Conservation (phyloP, 1,284 basidiomycete genomes). For the Stereum hirsutum region DNA sequence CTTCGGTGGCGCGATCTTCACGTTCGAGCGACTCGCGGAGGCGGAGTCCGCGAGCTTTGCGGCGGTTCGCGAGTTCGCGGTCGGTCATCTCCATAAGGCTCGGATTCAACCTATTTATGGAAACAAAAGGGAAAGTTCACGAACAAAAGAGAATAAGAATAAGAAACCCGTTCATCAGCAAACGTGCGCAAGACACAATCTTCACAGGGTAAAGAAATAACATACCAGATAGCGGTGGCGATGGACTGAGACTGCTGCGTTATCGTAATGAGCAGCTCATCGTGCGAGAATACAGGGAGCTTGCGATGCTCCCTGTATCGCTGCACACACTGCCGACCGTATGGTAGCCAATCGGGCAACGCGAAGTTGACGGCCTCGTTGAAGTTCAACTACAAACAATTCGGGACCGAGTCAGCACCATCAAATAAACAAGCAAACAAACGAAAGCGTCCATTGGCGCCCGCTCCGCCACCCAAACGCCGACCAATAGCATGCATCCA, state of each 20-base stretch:
- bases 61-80: conserved; percentile 70
- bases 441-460: no score
- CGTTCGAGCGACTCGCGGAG: conserved; percentile 68
- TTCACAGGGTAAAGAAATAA: no score
- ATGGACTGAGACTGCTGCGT: conserved; percentile 91
- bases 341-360: conserved; percentile 89
- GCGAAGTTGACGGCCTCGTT: conserved; percentile 99
- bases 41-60: conserved; percentile 44
- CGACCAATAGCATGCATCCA: conserved; percentile 7
- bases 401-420: conserved; percentile 3
- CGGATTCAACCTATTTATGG: conserved; percentile 60
- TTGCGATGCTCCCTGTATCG: conserved; percentile 88
- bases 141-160: conserved; percentile 6
- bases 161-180: background rate
- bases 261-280: conserved; percentile 93
- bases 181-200: no score
- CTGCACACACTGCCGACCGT: conserved; percentile 81
- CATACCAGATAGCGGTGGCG: conserved; percentile 87
- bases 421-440: background rate
- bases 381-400: conserved; percentile 73
- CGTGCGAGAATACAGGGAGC: conserved; percentile 95
- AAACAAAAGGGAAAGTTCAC: conserved; percentile 12
- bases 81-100: conserved; percentile 85
- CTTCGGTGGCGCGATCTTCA: conserved; percentile 79
- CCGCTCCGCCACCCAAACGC: no score